Percentiles rank a stretch among this genome's conserved stretches.
Conservation (phyloP, 2,329 filamentous ascomycete species). For the Tympanopsis confertula region DNA sequence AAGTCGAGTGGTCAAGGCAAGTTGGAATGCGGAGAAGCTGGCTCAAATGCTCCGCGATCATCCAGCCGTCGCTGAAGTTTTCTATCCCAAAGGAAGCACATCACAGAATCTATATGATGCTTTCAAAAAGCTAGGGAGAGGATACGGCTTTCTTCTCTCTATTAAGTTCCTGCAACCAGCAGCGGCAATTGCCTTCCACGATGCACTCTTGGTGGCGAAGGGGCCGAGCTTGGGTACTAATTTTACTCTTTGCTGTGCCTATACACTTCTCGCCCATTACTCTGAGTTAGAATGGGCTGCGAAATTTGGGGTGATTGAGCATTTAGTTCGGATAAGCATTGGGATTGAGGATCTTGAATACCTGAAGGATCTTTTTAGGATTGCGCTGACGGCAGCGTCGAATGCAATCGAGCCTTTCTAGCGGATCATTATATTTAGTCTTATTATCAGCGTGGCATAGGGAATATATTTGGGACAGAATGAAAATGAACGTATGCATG, state of each 20-base stretch:
- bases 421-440: no score
- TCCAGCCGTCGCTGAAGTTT: neutral
- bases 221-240: conserved; percentile 16
- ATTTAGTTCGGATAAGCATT: conserved; percentile 8
- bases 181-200: conserved; percentile 14
- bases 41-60: conserved; percentile 1
- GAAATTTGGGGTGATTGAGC: conserved; percentile 5
- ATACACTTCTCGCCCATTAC: conserved; percentile 11
- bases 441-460: no score
- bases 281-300: conserved; percentile 6
- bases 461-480: no score
- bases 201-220: conserved; percentile 15
- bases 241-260: conserved; percentile 13
- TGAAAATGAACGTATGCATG: no score
- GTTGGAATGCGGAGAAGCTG: no score
- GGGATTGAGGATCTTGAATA: conserved; percentile 7
- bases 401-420: no score
- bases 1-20: no score
- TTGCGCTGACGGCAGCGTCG: no score
- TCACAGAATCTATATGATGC: conserved; percentile 7
- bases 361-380: no score
- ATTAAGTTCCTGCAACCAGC: conserved; percentile 9
- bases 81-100: neutral
- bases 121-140: conserved; percentile 8
- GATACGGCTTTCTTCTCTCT: conserved; percentile 12